These are phyloP conservation scores for Talaromyces marneffei DNA, from an alignment of 2,329 filamentous ascomycete species.

Conservation along the genomic window DNA sequence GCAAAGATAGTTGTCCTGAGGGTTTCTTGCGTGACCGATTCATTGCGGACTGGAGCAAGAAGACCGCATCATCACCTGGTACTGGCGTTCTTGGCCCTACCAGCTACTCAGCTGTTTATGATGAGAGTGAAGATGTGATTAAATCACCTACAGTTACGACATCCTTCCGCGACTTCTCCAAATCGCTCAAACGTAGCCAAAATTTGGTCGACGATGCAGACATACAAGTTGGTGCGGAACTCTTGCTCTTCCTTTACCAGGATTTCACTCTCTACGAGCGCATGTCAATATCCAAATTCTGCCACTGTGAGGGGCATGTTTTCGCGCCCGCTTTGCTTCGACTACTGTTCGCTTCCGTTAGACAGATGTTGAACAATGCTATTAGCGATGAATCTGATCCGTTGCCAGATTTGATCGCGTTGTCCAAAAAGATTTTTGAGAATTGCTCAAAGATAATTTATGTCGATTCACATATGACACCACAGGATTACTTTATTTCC, in stretches of 20 bases:
- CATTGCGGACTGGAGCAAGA: conserved; percentile 9
- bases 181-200: not conserved
- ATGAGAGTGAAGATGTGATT: conserved; percentile 14
- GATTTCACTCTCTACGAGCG: conserved; percentile 20
- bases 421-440: conserved; percentile 21
- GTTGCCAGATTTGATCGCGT: conserved; percentile 9
- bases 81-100: conserved; percentile 17
- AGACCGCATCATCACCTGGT: not conserved
- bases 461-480: conserved; percentile 18
- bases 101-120: conserved; percentile 19
- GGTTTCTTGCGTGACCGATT: conserved; percentile 4
- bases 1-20: not conserved
- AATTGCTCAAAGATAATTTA: conserved; percentile 16
- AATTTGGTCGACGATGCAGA: conserved; percentile 15
- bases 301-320: conserved; percentile 20
- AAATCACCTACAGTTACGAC: not conserved
- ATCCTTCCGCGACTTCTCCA: not conserved
- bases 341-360: conserved; percentile 17
- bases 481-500: conserved; percentile 18
- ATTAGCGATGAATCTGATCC: conserved; percentile 12
- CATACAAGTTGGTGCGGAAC: conserved; percentile 21
- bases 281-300: conserved; percentile 15
- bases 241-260: conserved; percentile 18
- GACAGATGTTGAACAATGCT: conserved; percentile 17
- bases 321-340: conserved; percentile 18